Evolutionary conservation across 306 rosid genomes (phyloP), one percentile per base, ranked within the genome.

Genomic region (Dryas octopetala): DNA sequence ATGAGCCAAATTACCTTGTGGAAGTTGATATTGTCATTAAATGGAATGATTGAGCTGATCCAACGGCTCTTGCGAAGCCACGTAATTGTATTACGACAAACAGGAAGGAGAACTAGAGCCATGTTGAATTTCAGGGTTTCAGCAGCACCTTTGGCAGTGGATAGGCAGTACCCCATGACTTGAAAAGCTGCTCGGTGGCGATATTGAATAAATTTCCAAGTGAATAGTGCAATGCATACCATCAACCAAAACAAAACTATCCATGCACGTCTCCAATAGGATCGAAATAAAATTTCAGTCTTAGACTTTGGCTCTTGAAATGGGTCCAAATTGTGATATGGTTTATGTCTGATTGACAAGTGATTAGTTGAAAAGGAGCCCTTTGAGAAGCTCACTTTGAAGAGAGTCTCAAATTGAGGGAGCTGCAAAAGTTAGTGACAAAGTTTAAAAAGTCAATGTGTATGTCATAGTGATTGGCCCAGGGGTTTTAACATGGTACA

Each of bases 81-180:
- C 2, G 93, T 91, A 76, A 89, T 81, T 28, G 96, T 89, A 51
- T 86, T 93, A 52, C 93, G 84, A 71, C 93, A 89, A 81, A 93
- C 96, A 9, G 96, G 96, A 47, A 93, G 86, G 61, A 93, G 89
- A 78, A 91, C 59, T 3, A 91, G 79, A 70, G 98, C 98, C 97
- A 91, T 93, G 85, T 93, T 93, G 79, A 93, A 76, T 75, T 91
- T 93, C 50, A 93, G 76, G 16, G 93, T 93, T 78, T 93, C 98
- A 14, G 97, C 96, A 7, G 97, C 92, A 57, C 97, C 97, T 83
- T 93, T 93, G 54, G 97, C 91, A 4, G 93, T 88, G 45, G 93
- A 86, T 71, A 93, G 74, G 69, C 97, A 93, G 47, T 91, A 89
- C n/a, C 98, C 97, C 96, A 93, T 89, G 9, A 93, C 92, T 84